Evolutionary conservation across 495 filamentous ascomycete species (phyloP).

Genomic region (Podospora sp.): DNA sequence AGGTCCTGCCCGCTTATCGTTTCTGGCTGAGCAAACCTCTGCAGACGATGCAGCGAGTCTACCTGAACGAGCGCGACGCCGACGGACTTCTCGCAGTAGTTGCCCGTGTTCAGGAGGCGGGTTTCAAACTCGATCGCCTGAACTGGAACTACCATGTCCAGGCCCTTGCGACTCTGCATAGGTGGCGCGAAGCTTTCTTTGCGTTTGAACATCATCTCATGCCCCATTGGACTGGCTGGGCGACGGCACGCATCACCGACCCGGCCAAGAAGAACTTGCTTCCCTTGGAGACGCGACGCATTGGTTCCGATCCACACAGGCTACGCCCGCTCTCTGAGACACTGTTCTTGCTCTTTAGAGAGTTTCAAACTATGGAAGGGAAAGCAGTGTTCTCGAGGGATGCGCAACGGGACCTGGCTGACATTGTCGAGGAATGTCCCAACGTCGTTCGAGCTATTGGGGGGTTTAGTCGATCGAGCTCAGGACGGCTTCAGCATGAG

Average conservation of each 20-base stretch:
- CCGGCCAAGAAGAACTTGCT: conserved; percentile 28
- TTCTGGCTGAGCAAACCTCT: conserved; percentile 62
- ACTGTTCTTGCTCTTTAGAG: conserved; percentile 41
- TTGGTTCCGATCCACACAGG: conserved; percentile 32
- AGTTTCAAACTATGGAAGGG: conserved; percentile 44
- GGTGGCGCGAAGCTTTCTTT: conserved; percentile 58
- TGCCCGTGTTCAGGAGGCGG: conserved; percentile 53
- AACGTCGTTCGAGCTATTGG: conserved; percentile 43
- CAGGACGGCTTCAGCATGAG: background rate
- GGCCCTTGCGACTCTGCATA: conserved; percentile 46
- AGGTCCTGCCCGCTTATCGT: conserved; percentile 56
- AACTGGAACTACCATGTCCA: conserved; percentile 66
- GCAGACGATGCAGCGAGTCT: conserved; percentile 61
- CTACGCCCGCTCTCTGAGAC: conserved; percentile 45
- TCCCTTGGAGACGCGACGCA: conserved; percentile 41
- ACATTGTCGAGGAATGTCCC: conserved; percentile 34
- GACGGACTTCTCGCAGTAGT: conserved; percentile 54
- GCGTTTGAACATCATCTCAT: conserved; percentile 75
- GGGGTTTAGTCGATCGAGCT: conserved; percentile 27
- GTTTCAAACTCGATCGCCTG: conserved; percentile 66
- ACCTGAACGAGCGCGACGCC: conserved; percentile 50
- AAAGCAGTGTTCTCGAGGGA: conserved; percentile 38
- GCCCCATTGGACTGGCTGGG: conserved; percentile 74
- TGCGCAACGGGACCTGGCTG: conserved; percentile 24
- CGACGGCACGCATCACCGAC: conserved; percentile 23